Conservation (phyloP, 2,329 filamentous ascomycete species). For the Cyanodermella asteris region DNA sequence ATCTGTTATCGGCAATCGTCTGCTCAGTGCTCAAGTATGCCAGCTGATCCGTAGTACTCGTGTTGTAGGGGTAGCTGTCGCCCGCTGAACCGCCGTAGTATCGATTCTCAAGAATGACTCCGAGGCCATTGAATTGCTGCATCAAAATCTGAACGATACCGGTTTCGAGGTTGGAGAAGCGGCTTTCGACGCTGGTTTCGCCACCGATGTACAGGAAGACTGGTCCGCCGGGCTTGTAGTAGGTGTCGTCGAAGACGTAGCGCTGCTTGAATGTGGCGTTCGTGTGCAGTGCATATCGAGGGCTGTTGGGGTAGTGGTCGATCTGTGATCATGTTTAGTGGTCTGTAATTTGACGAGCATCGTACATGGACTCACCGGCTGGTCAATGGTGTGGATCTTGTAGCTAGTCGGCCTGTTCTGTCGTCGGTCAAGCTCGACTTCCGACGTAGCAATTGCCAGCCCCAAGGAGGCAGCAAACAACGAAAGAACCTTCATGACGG, state of each 20-base stretch:
- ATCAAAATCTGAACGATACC: conserved; percentile 31
- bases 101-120: conserved; percentile 22
- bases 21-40: conserved; percentile 29
- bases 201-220: conserved; percentile 27
- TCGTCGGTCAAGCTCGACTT: too few species aligned
- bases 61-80: conserved; percentile 26
- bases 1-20: conserved; percentile 29
- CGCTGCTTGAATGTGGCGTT: conserved; percentile 31
- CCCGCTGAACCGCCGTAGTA: too few species aligned
- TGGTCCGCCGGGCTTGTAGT: conserved; percentile 32
- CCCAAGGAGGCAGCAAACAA: too few species aligned
- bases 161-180: conserved; percentile 19
- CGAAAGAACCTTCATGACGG: too few species aligned
- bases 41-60: conserved; percentile 27
- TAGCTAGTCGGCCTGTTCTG: too few species aligned
- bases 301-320: conserved; percentile 23
- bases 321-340: too few species aligned
- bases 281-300: conserved; percentile 14
- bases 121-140: conserved; percentile 30
- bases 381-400: too few species aligned
- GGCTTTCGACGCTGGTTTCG: conserved; percentile 18
- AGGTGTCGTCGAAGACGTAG: conserved; percentile 31
- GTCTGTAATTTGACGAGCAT: too few species aligned
- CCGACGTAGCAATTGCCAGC: too few species aligned
- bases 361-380: too few species aligned